Percentiles rank a stretch among this genome's conserved stretches.
These are phyloP conservation scores for Cardamine chenopodiifolia DNA, from an alignment of 345 rosid genomes.

Conservation along the genomic window DNA sequence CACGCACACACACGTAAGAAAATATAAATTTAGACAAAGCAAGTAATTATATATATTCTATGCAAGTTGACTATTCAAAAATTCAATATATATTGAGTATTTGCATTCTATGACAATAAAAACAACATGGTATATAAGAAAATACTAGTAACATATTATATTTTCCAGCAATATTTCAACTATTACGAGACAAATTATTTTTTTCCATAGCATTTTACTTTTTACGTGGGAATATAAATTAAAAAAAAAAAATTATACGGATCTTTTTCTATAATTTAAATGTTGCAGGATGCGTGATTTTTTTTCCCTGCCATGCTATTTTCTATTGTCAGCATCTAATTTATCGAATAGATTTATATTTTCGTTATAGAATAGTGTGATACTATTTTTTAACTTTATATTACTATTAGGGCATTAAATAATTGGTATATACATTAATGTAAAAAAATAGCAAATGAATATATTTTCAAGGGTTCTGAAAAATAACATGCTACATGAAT, in stretches of 20 bases:
- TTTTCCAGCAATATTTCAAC: not conserved
- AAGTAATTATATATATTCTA: not conserved
- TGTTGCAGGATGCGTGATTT: too few relatives aligned
- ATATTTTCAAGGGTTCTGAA: not conserved
- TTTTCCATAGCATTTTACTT: too few relatives aligned
- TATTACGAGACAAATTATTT: too few relatives aligned
- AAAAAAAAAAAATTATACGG: too few relatives aligned
- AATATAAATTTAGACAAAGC: not conserved
- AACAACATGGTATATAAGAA: not conserved
- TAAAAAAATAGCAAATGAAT: not conserved
- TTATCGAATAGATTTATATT: not conserved
- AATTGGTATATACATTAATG: not conserved
- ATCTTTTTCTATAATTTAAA: too few relatives aligned
- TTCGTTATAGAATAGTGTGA: not conserved
- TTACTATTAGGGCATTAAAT: not conserved
- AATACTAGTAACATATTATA: not conserved
- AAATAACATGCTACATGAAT: not conserved
- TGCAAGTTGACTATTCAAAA: not conserved
- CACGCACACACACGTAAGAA: conserved; percentile 13
- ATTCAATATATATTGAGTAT: not conserved
- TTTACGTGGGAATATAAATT: too few relatives aligned
- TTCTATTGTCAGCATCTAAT: not conserved
- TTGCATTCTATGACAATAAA: not conserved
- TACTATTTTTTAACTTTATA: not conserved
- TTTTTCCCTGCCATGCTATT: too few relatives aligned